Evolutionary conservation across 2,329 filamentous ascomycete species (phyloP), one percentile per base, ranked within the genome.

Genomic region (Arthrobotrys conoides): DNA sequence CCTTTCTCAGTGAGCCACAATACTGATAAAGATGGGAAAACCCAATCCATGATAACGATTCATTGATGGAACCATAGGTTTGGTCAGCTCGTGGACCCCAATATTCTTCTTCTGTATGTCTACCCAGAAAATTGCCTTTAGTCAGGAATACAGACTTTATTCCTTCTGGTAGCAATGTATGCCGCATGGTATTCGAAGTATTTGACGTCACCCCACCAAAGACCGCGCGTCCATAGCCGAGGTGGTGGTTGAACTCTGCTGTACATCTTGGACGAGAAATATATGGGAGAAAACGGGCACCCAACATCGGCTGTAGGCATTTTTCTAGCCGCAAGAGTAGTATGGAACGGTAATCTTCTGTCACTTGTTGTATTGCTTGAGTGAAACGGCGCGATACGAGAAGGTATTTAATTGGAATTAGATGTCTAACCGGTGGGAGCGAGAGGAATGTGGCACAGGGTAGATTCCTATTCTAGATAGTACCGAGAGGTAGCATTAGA

Each of bases 111-210:
- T 61, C 33, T 2, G 20, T 44, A 27, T 44, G 10, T 27, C 10
- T 44, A n/a, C 57, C 57, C 0, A 61, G 20, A 27, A 61, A 44
- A 27, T 61, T 61, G 0, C 18, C 22, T 9, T 61, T 61, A 1
- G 57, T 61, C 36, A 61, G 44, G n/a, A 41, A 61, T 24, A 61
- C 44, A 22, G 36, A 61, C 2, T 8, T 5, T 30, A 61, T 44
- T 24, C 36, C 36, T 1, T 16, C 36, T 1, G 57, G 57, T 18
- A 61, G 18, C 2, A 61, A 16, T 10, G 57, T 61, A 0, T 3
- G 18, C 3, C 36, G 57, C 57, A 61, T 24, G 5, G 20, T 44
- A 61, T 24, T 61, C 9, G 36, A 18, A 0, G 57, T 61, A 27
- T 61, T 61, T 6, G 36, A 18, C 36, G 44, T 44, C 9, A 61